These are phyloP conservation scores for Aureobasidium sp. DNA, from an alignment of 2,329 filamentous ascomycete species.

Conservation along the genomic window DNA sequence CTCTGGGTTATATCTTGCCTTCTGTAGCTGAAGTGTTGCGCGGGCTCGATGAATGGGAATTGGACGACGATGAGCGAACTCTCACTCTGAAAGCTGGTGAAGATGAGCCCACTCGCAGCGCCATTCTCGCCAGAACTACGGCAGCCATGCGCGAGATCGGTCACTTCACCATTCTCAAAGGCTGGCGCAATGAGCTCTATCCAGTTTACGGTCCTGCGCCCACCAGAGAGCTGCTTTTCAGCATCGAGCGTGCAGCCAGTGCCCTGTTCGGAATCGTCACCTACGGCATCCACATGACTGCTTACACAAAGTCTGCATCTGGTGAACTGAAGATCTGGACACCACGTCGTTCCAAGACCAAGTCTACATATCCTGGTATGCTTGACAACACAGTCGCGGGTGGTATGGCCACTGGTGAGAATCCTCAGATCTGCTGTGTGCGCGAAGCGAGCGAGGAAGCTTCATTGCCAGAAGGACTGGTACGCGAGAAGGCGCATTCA, in stretches of 20 bases:
- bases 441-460: conserved; percentile 88
- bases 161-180: conserved; percentile 63
- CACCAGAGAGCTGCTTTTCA: conserved; percentile 54
- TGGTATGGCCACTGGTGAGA: conserved; percentile 72
- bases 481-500: conserved; percentile 50
- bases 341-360: conserved; percentile 63
- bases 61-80: conserved; percentile 52
- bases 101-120: conserved; percentile 55
- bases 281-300: conserved; percentile 73
- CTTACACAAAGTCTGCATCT: conserved; percentile 48
- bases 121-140: conserved; percentile 48
- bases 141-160: conserved; percentile 61
- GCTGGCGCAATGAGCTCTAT: conserved; percentile 76
- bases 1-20: conserved; percentile 51
- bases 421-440: conserved; percentile 70
- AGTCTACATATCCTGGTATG: conserved; percentile 85
- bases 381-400: conserved; percentile 92
- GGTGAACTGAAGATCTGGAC: conserved; percentile 73
- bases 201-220: conserved; percentile 58
- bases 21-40: conserved; percentile 50
- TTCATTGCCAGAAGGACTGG: conserved; percentile 60
- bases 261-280: conserved; percentile 66
- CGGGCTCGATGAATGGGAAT: conserved; percentile 50
- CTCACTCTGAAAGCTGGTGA: conserved; percentile 49
- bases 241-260: conserved; percentile 66